Percentiles rank a stretch among this genome's conserved stretches.
These are phyloP conservation scores for Bolboschoenoplectus hybrid DNA, from an alignment of 202 grass and related monocot species.

Conservation along the genomic window DNA sequence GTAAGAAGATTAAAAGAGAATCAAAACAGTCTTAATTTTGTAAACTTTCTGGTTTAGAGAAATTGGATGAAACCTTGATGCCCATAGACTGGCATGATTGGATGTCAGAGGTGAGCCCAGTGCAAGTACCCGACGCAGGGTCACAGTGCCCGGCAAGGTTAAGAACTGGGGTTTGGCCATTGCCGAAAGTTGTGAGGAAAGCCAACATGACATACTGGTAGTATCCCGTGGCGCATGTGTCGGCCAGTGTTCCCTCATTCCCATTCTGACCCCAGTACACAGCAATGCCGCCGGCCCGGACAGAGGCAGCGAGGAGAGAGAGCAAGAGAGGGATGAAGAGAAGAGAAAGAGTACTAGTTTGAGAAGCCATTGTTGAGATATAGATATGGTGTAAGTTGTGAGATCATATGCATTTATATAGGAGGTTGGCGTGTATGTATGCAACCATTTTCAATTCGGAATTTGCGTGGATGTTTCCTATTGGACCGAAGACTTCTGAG, in stretches of 20 bases:
- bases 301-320: slow-evolving; percentile 29
- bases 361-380: slow-evolving; percentile 35
- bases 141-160: slow-evolving; percentile 63
- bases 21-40: background rate
- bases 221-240: slow-evolving; percentile 53
- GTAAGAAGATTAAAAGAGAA: background rate
- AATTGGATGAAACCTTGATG: slow-evolving; percentile 49
- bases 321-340: slow-evolving; percentile 38
- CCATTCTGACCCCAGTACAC: slow-evolving; percentile 72
- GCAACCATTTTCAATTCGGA: background rate
- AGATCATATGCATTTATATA: slow-evolving; percentile 9
- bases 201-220: slow-evolving; percentile 67
- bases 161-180: slow-evolving; percentile 46
- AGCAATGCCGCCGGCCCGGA: slow-evolving; percentile 52
- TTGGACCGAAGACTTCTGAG: background rate
- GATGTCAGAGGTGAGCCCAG: slow-evolving; percentile 56
- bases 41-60: too few species aligned
- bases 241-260: slow-evolving; percentile 50
- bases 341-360: slow-evolving; percentile 25
- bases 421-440: background rate
- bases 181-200: slow-evolving; percentile 62
- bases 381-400: background rate
- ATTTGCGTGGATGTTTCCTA: background rate
- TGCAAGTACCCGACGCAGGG: slow-evolving; percentile 48
- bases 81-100: slow-evolving; percentile 53